These are phyloP conservation scores for Macrophomina tecta DNA, from an alignment of 2,329 filamentous ascomycete species.

Conservation along the genomic window DNA sequence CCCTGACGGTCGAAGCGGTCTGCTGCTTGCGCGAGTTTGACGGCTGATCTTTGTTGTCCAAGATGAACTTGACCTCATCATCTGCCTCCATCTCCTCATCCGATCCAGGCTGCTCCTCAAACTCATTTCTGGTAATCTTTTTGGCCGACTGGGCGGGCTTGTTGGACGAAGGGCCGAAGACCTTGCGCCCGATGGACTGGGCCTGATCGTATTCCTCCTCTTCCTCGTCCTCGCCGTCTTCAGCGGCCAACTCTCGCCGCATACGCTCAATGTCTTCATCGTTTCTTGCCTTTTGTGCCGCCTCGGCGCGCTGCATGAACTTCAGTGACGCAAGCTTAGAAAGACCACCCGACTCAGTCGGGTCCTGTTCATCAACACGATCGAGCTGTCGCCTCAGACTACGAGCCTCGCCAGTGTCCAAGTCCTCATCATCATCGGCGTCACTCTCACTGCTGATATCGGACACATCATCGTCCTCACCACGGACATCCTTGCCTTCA, in stretches of 20 bases:
- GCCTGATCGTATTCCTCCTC: constrained; percentile 55
- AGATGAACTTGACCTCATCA: constrained; percentile 21
- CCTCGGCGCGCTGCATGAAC: constrained; percentile 93
- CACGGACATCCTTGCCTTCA: constrained; percentile 68
- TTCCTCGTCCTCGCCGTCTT: constrained; percentile 59
- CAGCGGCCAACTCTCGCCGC: constrained; percentile 70
- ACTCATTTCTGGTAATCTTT: constrained; percentile 55
- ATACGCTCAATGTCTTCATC: constrained; percentile 69
- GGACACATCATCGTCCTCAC: constrained; percentile 57
- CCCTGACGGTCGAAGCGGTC: neutral
- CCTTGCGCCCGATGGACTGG: constrained; percentile 69
- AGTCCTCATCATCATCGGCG: constrained; percentile 66
- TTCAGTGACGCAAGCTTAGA: constrained; percentile 82
- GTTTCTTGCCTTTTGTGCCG: constrained; percentile 76
- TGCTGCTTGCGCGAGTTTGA: constrained; percentile 24
- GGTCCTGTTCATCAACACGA: constrained; percentile 54
- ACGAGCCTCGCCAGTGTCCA: constrained; percentile 64
- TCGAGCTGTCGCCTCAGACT: constrained; percentile 43
- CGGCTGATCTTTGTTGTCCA: constrained; percentile 8
- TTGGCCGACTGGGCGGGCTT: constrained; percentile 38
- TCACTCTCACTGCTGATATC: constrained; percentile 59
- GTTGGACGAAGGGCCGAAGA: constrained; percentile 63
- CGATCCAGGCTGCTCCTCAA: constrained; percentile 65
- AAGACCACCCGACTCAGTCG: constrained; percentile 57
- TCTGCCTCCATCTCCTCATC: constrained; percentile 48